Evolutionary conservation across 2,329 filamentous ascomycete species (phyloP).

Genomic region (Aspergillus awamori): DNA sequence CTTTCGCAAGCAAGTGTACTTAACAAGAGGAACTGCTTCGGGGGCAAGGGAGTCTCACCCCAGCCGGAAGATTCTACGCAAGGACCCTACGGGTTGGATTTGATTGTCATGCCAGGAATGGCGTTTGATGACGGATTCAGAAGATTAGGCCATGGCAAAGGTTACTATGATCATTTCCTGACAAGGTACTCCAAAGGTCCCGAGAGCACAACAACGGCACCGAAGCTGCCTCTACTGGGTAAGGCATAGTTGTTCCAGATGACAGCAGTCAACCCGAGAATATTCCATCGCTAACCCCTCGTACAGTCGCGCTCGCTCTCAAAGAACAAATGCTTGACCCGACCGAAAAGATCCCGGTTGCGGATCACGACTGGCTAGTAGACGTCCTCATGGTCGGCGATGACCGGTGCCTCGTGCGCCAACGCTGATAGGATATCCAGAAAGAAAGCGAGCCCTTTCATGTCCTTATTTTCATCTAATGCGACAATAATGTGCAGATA

Average conservation of each 20-base stretch:
- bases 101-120: constrained; percentile 90
- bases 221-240: constrained; percentile 63
- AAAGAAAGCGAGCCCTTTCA: constrained; percentile 23
- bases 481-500: constrained; percentile 20
- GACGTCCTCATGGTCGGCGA: constrained; percentile 76
- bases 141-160: constrained; percentile 89
- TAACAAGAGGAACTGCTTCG: constrained; percentile 72
- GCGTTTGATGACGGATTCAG: constrained; percentile 79
- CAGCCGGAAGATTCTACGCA: constrained; percentile 21
- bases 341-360: constrained; percentile 70
- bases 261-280: constrained; percentile 11
- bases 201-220: constrained; percentile 32
- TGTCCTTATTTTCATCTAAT: constrained; percentile 25
- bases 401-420: constrained; percentile 57
- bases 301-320: constrained; percentile 75
- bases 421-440: constrained; percentile 25
- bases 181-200: constrained; percentile 65
- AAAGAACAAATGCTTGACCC: constrained; percentile 77
- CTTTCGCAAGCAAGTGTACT: constrained; percentile 67
- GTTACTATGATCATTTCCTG: constrained; percentile 95
- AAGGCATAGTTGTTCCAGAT: constrained; percentile 33
- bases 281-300: constrained; percentile 31
- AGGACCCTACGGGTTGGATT: constrained; percentile 63
- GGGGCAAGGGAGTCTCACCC: constrained; percentile 54
- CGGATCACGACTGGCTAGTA: constrained; percentile 74